Percentiles rank a stretch among this genome's conserved stretches.
Conservation (phyloP, 83 land plant genomes). For the Thuja plicata region DNA sequence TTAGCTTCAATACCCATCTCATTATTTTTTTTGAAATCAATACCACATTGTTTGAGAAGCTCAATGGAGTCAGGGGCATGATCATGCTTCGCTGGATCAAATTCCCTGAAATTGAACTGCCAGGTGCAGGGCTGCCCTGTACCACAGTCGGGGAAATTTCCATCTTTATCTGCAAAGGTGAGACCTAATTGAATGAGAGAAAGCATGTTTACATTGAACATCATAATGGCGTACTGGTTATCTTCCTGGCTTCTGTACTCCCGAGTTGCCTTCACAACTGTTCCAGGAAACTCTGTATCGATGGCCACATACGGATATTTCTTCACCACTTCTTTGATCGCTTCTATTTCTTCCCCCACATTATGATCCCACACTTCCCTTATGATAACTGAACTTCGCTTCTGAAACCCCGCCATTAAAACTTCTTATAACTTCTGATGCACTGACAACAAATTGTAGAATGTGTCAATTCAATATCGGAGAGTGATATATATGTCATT, state of each 20-base stretch:
- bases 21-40: no score
- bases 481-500: no score
- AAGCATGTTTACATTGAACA: conserved; percentile 52
- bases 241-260: conserved; percentile 31
- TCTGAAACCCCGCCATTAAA: conserved; percentile 24
- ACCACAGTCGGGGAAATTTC: no score
- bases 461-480: no score
- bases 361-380: conserved; percentile 58
- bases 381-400: conserved; percentile 29
- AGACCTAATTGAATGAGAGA: conserved; percentile 26
- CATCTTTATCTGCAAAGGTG: no score
- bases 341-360: conserved; percentile 41
- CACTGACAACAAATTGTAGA: no score
- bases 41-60: no score
- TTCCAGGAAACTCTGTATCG: conserved; percentile 66
- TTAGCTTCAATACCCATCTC: no score
- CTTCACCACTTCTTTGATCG: conserved; percentile 35
- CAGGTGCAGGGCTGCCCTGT: no score
- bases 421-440: background rate
- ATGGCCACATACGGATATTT: conserved; percentile 42
- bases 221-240: conserved; percentile 46
- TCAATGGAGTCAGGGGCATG: no score
- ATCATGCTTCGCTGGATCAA: no score
- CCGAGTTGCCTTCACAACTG: conserved; percentile 42
- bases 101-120: no score